Evolutionary conservation across 176 grass and related monocot genomes (phyloP).

Genomic region (Bromus sterilis): DNA sequence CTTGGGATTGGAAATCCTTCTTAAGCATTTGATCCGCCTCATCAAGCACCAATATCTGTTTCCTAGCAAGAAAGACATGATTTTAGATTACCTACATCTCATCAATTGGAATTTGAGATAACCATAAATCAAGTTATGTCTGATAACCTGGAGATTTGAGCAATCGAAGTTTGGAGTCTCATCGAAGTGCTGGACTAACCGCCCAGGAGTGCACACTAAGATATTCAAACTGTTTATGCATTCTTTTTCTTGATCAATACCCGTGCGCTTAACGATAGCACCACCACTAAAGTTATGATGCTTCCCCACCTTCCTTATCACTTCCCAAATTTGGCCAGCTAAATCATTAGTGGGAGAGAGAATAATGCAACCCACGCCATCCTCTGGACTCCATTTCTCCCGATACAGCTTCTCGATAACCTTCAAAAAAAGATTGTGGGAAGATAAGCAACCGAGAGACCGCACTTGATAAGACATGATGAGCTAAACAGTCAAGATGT

Average conservation of each 20-base stretch:
- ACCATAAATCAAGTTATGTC: constrained; percentile 12
- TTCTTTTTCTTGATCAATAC: constrained; percentile 72
- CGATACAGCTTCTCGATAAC: constrained; percentile 83
- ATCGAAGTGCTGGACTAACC: constrained; percentile 85
- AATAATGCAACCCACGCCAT: constrained; percentile 78
- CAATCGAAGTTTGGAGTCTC: constrained; percentile 87
- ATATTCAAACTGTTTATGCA: constrained; percentile 66
- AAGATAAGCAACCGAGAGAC: background rate
- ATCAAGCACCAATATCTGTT: constrained; percentile 89
- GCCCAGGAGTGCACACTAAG: constrained; percentile 83
- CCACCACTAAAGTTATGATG: constrained; percentile 61
- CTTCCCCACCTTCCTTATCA: constrained; percentile 43
- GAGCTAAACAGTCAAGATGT: background rate
- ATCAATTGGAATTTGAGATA: background rate
- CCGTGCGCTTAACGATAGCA: constrained; percentile 64
- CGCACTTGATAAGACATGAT: background rate
- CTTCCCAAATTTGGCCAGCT: constrained; percentile 76
- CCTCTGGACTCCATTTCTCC: constrained; percentile 53
- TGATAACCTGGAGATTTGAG: constrained; percentile 75
- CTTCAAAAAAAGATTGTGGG: constrained; percentile 19
- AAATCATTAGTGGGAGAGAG: constrained; percentile 85
- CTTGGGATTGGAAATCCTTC: constrained; percentile 49
- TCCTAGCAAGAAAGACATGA: constrained; percentile 10
- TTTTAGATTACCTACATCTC: constrained; percentile 11
- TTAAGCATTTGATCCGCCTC: constrained; percentile 97